Base-by-base conservation (phyloP, 2,329 filamentous ascomycete species). In the Microdochium trichocladiopsis region DNA sequence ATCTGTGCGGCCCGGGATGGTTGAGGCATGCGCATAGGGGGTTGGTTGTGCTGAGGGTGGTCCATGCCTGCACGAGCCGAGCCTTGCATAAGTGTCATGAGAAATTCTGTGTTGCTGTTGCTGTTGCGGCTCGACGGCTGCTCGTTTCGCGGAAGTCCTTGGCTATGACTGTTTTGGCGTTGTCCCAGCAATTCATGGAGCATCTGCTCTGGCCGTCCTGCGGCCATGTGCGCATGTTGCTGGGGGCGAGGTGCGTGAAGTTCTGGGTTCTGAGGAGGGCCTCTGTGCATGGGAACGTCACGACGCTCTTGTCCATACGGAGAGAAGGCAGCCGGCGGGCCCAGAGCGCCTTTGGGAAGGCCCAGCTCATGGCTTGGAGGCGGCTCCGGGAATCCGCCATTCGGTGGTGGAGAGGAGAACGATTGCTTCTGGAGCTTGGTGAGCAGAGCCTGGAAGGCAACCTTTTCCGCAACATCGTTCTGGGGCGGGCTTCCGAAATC, bases 361-460 rank as follows among this genome's bases (percentile, higher is more conserved):
- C 58, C 62, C 18, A 60, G 57, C 6, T 68, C 63, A 11, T 63
- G 62, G 49, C 53, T 60, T 21, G 57, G 55, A 16, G 62, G 65
- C 18, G 62, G 61, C 24, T 65, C 64, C 3, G 60, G 51, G 51
- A 63, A 63, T 4, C 58, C 61, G 25, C 56, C 64, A 1, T 67
- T 66, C 10, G 77, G 74, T 25, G 78, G 75, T 48, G 72, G 70
- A 47, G 66, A 72, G 56, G 61, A 59, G 6, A 71, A 54, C 2
- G 72, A 77, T 54, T 82, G 79, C 53, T 74, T 74, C 55, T 91
- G 86, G 41, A 96, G 80, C 78, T 96, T 95, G 59, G 88, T 82
- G 33, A 96, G 74, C 47, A 96, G 80, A 47, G 85, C 82, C 58
- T 90, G 83, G 69, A 96, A 96, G 1, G 90, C 92, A 66, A 91